A percentile compares a stretch with the other conserved stretches of the same genome.
Conservation (phyloP, 305 asterid species). For the Fraxinus xanthoxyloides region DNA sequence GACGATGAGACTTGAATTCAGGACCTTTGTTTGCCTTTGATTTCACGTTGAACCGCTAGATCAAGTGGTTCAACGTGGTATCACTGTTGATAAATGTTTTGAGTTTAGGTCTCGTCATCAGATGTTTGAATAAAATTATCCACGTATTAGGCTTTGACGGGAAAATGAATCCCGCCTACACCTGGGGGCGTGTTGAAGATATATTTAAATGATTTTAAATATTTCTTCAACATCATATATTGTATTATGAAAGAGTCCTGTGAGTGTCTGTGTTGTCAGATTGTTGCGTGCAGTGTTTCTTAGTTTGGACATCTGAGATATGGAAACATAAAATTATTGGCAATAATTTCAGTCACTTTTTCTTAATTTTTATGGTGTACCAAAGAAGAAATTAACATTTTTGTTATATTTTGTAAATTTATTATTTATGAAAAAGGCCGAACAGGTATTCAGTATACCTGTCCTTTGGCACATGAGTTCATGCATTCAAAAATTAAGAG, state of each 20-base stretch:
- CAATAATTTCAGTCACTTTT: not conserved
- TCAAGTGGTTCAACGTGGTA: not conserved
- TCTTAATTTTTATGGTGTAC: not conserved
- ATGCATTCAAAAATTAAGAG: not conserved
- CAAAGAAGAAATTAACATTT: not conserved
- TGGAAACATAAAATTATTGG: not conserved
- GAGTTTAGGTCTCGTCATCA: not conserved
- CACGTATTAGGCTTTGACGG: not conserved
- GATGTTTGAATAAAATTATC: not conserved
- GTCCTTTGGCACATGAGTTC: not conserved
- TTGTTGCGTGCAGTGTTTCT: not conserved
- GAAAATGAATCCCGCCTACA: not conserved
- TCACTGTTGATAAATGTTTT: not conserved
- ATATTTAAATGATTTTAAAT: not conserved
- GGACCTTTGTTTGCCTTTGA: not conserved
- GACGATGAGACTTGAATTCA: not conserved
- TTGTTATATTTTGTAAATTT: not conserved
- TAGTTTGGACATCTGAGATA: not conserved
- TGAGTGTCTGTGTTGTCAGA: not conserved
- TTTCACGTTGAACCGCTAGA: not conserved
- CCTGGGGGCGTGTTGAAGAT: not conserved
- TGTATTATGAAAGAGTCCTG: not conserved
- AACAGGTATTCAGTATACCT: not conserved
- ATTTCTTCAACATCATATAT: not conserved
- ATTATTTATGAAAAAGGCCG: not conserved